phyloP scores from a whole-genome alignment of 805 yeast genomes.

The Clavispora fructus region DNA sequence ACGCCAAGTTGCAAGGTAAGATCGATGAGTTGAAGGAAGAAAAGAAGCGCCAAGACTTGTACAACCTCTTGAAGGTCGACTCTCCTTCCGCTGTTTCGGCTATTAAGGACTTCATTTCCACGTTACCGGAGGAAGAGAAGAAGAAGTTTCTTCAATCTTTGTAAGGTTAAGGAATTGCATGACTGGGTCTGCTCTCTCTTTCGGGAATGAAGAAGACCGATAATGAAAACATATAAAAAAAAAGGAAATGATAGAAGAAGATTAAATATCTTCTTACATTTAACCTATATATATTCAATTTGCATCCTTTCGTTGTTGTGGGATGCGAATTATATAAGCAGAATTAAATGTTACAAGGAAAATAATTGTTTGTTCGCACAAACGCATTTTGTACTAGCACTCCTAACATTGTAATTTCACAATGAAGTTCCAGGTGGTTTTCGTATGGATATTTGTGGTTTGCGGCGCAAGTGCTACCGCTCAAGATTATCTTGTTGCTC shows the following conservation, averaged over 20 bases:
- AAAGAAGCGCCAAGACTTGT: constrained; percentile 58
- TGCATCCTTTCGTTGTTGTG: constrained; percentile 2
- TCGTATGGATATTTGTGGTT: neutral
- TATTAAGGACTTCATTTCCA: constrained; percentile 30
- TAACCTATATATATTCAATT: neutral
- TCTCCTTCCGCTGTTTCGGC: constrained; percentile 24
- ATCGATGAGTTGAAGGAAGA: constrained; percentile 64
- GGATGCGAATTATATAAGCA: constrained; percentile 1
- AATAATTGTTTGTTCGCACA: neutral
- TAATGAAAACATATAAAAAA: neutral
- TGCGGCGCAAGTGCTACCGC: neutral
- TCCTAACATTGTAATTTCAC: neutral
- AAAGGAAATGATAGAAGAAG: neutral
- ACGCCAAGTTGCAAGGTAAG: constrained; percentile 52
- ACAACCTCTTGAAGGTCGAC: constrained; percentile 42
- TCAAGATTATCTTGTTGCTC: constrained; percentile 41
- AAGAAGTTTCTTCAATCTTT: constrained; percentile 20
- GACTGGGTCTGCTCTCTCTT: neutral
- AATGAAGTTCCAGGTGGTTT: neutral
- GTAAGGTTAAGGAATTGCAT: neutral
- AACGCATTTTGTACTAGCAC: neutral
- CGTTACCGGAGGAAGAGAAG: constrained; percentile 33
- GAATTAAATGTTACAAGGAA: neutral
- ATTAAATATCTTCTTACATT: neutral
- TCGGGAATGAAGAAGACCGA: neutral